phyloP scores from a whole-genome alignment of 805 yeast genomes.

The Lipomyces yamanashiensis region DNA sequence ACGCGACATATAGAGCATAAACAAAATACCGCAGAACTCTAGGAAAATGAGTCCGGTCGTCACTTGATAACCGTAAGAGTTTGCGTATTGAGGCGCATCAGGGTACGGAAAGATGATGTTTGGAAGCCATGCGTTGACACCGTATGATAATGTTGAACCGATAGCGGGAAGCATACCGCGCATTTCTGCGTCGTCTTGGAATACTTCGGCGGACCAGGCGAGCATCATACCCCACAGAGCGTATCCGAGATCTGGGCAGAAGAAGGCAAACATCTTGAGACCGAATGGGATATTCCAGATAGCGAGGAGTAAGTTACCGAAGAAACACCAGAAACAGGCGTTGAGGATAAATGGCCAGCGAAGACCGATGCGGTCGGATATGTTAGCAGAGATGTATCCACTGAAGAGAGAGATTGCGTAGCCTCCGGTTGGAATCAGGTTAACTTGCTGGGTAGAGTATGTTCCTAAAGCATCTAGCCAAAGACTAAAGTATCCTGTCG shows the following conservation, averaged over 20 bases:
- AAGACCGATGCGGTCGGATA: slow-evolving; percentile 43
- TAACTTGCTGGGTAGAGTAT: slow-evolving; percentile 43
- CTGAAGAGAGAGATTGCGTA: slow-evolving; percentile 44
- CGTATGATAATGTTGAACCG: slow-evolving; percentile 44
- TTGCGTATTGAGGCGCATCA: slow-evolving; percentile 45
- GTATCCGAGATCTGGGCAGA: slow-evolving; percentile 34
- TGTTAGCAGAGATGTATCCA: slow-evolving; percentile 41
- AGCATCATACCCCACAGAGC: slow-evolving; percentile 37
- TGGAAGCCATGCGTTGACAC: slow-evolving; percentile 48
- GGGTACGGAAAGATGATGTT: slow-evolving; percentile 45
- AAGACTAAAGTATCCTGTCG: slow-evolving; percentile 42
- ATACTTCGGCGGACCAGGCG: slow-evolving; percentile 41
- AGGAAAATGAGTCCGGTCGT: slow-evolving; percentile 37
- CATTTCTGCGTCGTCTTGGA: slow-evolving; percentile 43
- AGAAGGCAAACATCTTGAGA: slow-evolving; percentile 39
- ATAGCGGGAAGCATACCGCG: slow-evolving; percentile 43
- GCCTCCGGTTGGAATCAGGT: slow-evolving; percentile 46
- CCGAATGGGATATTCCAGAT: slow-evolving; percentile 53
- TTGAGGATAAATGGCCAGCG: slow-evolving; percentile 43
- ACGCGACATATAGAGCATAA: slow-evolving; percentile 26
- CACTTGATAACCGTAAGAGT: slow-evolving; percentile 45
- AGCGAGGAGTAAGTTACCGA: slow-evolving; percentile 46
- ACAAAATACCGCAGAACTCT: slow-evolving; percentile 26
- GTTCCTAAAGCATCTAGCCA: slow-evolving; percentile 41
- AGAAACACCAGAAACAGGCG: slow-evolving; percentile 26